Conservation (phyloP, 2,329 filamentous ascomycete species). For the Chalaropsis thielavioides region DNA sequence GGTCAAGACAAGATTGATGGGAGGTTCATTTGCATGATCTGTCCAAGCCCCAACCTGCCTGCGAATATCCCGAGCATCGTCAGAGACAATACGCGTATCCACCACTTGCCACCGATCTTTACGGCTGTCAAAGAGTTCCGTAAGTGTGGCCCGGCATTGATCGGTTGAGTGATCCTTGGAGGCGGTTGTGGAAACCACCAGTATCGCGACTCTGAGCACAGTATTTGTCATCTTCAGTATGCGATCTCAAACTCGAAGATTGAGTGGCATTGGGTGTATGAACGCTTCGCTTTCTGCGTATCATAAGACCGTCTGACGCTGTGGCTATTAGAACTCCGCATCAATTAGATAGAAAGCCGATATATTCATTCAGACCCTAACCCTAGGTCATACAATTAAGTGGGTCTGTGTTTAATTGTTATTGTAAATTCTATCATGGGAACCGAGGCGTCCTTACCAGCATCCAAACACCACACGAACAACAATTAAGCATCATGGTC, state of each 20-base stretch:
- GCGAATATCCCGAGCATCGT: conserved; percentile 63
- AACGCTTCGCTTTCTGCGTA: too few relatives aligned
- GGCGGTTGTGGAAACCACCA: conserved; percentile 86
- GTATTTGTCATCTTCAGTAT: conserved; percentile 24
- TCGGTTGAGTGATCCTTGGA: conserved; percentile 66
- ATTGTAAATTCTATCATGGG: conserved; percentile 8
- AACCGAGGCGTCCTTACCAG: too few relatives aligned
- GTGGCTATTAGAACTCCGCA: too few relatives aligned
- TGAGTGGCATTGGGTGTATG: too few relatives aligned
- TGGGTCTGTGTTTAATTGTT: background rate
- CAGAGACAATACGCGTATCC: conserved; percentile 61
- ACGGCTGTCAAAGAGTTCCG: conserved; percentile 47
- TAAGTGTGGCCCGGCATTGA: conserved; percentile 51
- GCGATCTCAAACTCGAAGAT: background rate
- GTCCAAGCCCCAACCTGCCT: conserved; percentile 56
- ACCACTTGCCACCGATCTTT: conserved; percentile 46
- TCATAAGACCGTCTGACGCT: too few relatives aligned
- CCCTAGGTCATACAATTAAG: background rate
- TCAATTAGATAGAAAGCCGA: too few relatives aligned
- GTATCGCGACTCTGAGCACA: conserved; percentile 56
- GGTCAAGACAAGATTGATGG: conserved; percentile 65
- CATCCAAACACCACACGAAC: background rate
- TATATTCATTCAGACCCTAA: background rate
- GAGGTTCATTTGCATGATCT: conserved; percentile 40
- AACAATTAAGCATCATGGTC: conserved; percentile 45